phyloP scores from a whole-genome alignment of 768 basidiomycete species.

The Hemileccinum rubropunctum region DNA sequence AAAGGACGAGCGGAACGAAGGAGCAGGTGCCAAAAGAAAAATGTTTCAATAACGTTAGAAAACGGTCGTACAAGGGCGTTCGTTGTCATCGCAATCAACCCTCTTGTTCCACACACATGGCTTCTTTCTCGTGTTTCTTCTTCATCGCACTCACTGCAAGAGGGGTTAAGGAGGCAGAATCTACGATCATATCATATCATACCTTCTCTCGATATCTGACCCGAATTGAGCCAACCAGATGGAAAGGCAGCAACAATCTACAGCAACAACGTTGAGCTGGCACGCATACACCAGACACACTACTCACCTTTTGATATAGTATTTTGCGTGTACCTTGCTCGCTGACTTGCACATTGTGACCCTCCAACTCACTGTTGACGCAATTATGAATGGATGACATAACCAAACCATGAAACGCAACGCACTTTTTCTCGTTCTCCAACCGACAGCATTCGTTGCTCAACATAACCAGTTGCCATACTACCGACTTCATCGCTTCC shows the following conservation, averaged over 20 bases:
- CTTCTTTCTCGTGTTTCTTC: slow-evolving; percentile 74
- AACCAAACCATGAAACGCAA: background rate
- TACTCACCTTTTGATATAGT: slow-evolving; percentile 71
- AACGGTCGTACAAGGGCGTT: background rate
- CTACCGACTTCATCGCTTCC: slow-evolving; percentile 72
- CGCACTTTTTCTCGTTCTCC: slow-evolving; percentile 63
- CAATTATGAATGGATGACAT: background rate
- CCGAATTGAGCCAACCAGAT: slow-evolving; percentile 80
- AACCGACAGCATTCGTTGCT: slow-evolving; percentile 80
- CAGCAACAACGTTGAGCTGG: background rate
- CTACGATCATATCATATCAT: slow-evolving; percentile 18
- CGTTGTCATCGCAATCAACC: slow-evolving; percentile 9
- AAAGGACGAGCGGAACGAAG: background rate
- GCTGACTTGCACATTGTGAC: slow-evolving; percentile 67
- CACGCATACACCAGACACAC: background rate
- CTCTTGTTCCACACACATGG: slow-evolving; percentile 51
- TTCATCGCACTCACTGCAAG: slow-evolving; percentile 77
- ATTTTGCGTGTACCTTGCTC: slow-evolving; percentile 79
- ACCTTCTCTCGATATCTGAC: slow-evolving; percentile 88
- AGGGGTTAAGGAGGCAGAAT: background rate
- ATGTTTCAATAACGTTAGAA: slow-evolving; percentile 22
- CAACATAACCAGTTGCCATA: slow-evolving; percentile 78
- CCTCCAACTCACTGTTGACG: slow-evolving; percentile 52
- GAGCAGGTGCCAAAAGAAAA: background rate
- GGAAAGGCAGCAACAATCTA: slow-evolving; percentile 82